These are phyloP conservation scores for Fusarium paranaense DNA, from an alignment of 2,329 filamentous ascomycete species.

Conservation along the genomic window DNA sequence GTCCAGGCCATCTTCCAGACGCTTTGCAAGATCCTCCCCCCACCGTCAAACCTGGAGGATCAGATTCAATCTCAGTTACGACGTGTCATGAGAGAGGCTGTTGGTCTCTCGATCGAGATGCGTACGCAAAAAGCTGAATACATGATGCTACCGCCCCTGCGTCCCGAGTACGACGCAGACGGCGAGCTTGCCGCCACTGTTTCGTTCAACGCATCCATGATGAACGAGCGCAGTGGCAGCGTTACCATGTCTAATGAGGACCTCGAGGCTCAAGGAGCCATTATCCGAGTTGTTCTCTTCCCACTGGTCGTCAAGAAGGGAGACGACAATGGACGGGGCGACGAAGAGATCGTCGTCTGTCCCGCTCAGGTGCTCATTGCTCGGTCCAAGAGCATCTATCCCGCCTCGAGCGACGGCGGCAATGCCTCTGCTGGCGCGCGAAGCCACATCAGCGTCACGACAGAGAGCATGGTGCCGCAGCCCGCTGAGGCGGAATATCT, in stretches of 20 bases:
- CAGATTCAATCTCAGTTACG: conserved; percentile 87
- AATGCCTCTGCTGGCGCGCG: conserved; percentile 56
- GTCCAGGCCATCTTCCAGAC: conserved; percentile 86
- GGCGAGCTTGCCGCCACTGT: conserved; percentile 91
- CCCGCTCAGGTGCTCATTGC: conserved; percentile 93
- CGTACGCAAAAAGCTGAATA: conserved; percentile 96
- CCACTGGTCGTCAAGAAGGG: conserved; percentile 97
- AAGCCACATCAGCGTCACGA: conserved; percentile 53
- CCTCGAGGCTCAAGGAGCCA: conserved; percentile 78
- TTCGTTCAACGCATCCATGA: conserved; percentile 90
- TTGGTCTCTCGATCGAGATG: conserved; percentile 95
- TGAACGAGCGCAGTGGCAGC: conserved; percentile 90
- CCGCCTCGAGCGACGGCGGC: conserved; percentile 65
- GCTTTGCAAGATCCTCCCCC: conserved; percentile 85
- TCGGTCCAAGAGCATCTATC: conserved; percentile 55
- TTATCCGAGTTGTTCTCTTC: conserved; percentile 94
- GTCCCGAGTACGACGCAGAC: conserved; percentile 93
- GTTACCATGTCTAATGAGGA: conserved; percentile 74
- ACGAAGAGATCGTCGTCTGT: conserved; percentile 95
- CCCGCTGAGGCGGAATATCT: conserved; percentile 49
- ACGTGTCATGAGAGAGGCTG: conserved; percentile 88
- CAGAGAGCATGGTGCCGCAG: conserved; percentile 46
- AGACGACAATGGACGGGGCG: conserved; percentile 85
- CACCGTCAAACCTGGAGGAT: conserved; percentile 81
- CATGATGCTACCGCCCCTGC: conserved; percentile 96